phyloP scores from a whole-genome alignment of 177 flowering plant genomes.

The Vitis hybrid region DNA sequence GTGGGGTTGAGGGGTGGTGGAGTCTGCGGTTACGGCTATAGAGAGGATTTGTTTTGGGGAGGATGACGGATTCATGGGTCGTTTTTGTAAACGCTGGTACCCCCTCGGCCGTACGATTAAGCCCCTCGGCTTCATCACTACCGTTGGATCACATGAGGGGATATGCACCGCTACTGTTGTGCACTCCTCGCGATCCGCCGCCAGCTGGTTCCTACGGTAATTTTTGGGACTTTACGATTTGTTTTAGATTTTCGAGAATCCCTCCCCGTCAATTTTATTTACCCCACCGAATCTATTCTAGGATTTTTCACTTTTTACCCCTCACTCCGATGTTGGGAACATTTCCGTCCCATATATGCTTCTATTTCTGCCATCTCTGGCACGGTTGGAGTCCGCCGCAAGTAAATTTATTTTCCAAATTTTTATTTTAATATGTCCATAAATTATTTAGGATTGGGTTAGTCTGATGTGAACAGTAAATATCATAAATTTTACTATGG shows the following conservation, averaged over 20 bases:
- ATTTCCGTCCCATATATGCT: no score
- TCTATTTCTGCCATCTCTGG: no score
- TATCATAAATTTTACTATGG: no score
- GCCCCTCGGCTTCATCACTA: background rate
- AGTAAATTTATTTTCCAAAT: no score
- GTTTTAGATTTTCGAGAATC: background rate
- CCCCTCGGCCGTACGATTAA: constrained; percentile 25
- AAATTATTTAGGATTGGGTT: no score
- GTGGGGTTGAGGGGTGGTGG: constrained; percentile 3
- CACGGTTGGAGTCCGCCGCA: no score
- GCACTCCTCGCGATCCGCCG: constrained; percentile 27
- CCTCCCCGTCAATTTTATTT: background rate
- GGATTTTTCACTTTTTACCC: no score
- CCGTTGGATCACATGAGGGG: constrained; percentile 23
- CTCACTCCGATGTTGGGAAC: no score
- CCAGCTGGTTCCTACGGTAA: constrained; percentile 7
- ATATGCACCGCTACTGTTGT: constrained; percentile 9
- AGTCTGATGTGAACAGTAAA: no score
- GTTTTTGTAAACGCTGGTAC: constrained; percentile 18
- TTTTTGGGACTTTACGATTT: background rate
- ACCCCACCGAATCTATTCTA: no score
- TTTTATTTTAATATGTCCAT: no score
- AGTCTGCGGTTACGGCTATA: constrained; percentile 9
- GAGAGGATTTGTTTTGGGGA: constrained; percentile 21
- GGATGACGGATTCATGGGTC: constrained; percentile 21